These are phyloP conservation scores for Colletotrichum abscissum DNA, from an alignment of 2,329 filamentous ascomycete species.

Conservation along the genomic window DNA sequence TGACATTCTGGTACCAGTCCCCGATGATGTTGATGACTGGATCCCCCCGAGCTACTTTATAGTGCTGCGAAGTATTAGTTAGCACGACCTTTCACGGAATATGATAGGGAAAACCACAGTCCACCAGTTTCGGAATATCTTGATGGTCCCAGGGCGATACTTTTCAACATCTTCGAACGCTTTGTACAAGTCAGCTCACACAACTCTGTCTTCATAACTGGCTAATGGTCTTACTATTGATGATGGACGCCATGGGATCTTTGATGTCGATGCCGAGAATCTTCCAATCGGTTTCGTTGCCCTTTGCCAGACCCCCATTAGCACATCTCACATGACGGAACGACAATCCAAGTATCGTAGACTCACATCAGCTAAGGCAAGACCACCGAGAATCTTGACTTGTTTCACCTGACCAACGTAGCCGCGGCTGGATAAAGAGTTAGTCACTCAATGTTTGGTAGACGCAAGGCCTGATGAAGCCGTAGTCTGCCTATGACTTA, in stretches of 20 bases:
- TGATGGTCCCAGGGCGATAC: conserved; percentile 49
- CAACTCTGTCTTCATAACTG: accelerated
- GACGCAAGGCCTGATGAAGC: background rate
- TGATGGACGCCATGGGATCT: conserved; percentile 48
- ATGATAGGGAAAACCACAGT: conserved; percentile 40
- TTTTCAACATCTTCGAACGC: conserved; percentile 50
- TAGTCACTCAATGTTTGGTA: background rate
- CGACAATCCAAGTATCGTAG: background rate
- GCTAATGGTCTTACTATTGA: conserved; percentile 44
- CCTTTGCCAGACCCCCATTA: conserved; percentile 37
- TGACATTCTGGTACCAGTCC: conserved; percentile 48
- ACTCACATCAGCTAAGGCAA: conserved; percentile 52
- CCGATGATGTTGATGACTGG: conserved; percentile 49
- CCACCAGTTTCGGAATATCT: conserved; percentile 53
- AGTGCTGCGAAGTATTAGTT: conserved; percentile 43
- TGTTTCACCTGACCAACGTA: conserved; percentile 53
- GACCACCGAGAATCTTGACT: conserved; percentile 53
- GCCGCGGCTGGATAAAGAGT: conserved; percentile 37
- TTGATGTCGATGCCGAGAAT: conserved; percentile 51
- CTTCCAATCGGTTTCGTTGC: conserved; percentile 52
- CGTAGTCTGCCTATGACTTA: conserved; percentile 25
- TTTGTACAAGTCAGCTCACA: conserved; percentile 10
- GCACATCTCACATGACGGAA: background rate
- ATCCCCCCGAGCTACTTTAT: conserved; percentile 52
- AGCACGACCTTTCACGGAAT: background rate